phyloP scores from a whole-genome alignment of 257 asterid species.

The Parsonsia alboflavescens region DNA sequence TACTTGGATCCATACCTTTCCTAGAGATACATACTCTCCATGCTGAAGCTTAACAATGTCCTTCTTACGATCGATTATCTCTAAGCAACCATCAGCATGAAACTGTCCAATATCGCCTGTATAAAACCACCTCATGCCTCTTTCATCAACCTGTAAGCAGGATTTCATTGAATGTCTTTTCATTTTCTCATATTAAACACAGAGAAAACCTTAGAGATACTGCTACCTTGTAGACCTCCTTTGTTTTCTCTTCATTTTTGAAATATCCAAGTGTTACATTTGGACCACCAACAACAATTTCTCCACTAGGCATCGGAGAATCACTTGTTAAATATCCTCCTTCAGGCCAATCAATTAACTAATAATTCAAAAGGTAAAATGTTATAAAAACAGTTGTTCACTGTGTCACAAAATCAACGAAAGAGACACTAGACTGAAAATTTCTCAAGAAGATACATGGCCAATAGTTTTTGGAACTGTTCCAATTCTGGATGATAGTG shows the following conservation, averaged over 20 bases:
- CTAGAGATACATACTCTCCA: slow-evolving; percentile 94
- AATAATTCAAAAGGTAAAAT: slow-evolving; percentile 19
- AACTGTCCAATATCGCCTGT: slow-evolving; percentile 88
- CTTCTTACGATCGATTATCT: slow-evolving; percentile 92
- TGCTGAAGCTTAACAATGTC: slow-evolving; percentile 96
- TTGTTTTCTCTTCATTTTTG: slow-evolving; percentile 78
- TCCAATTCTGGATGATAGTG: background rate
- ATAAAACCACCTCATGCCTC: slow-evolving; percentile 88
- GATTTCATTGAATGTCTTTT: background rate
- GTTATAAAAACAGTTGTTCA: background rate
- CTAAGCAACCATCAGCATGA: slow-evolving; percentile 90
- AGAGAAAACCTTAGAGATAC: background rate
- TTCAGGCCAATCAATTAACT: slow-evolving; percentile 95
- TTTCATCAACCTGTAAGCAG: slow-evolving; percentile 62
- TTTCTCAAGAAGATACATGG: background rate
- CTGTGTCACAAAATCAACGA: background rate
- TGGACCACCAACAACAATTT: slow-evolving; percentile 90
- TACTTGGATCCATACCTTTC: slow-evolving; percentile 50
- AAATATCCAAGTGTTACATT: slow-evolving; percentile 92
- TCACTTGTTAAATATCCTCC: slow-evolving; percentile 82
- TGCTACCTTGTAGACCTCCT: slow-evolving; percentile 88
- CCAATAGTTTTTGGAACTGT: background rate
- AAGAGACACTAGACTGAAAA: background rate
- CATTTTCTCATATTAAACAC: background rate
- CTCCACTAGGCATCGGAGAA: slow-evolving; percentile 89